Percentiles rank a stretch among this genome's conserved stretches.
phyloP scores from a whole-genome alignment of 2,329 filamentous ascomycete genomes.

The Fusarium domesticum region DNA sequence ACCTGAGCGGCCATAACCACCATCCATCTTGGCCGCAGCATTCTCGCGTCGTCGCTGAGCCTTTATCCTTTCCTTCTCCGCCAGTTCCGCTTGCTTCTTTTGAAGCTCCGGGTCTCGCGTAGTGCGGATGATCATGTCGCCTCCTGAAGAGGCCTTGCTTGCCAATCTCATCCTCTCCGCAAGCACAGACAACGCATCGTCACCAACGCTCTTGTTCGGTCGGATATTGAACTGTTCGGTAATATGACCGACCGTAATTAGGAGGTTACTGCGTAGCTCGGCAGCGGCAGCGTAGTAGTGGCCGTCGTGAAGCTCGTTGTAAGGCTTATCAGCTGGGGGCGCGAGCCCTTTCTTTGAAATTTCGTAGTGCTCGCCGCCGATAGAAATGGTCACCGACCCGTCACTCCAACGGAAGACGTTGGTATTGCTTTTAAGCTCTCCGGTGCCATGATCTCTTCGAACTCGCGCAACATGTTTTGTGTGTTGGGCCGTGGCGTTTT shows the following conservation, averaged over 20 bases:
- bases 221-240: conserved; percentile 68
- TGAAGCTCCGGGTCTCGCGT: conserved; percentile 73
- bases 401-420: conserved; percentile 76
- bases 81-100: conserved; percentile 69
- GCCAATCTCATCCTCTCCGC: conserved; percentile 65
- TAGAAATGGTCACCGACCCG: conserved; percentile 70
- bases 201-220: conserved; percentile 64
- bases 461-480: conserved; percentile 67
- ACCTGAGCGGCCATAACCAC: conserved; percentile 50
- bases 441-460: conserved; percentile 63
- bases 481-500: conserved; percentile 52
- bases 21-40: conserved; percentile 61
- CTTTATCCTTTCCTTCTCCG: conserved; percentile 70
- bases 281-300: conserved; percentile 75
- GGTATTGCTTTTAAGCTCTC: conserved; percentile 70
- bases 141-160: conserved; percentile 53
- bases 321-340: conserved; percentile 56
- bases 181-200: conserved; percentile 67
- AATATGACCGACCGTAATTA: conserved; percentile 73
- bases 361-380: conserved; percentile 74
- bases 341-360: conserved; percentile 68
- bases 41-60: conserved; percentile 65
- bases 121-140: conserved; percentile 66
- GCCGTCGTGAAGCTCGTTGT: conserved; percentile 66
- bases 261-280: conserved; percentile 62